Evolutionary conservation across 225 moss, liverwort and hornwort species (phyloP), one percentile per base, ranked within the genome.

Genomic region (Marchantia polymorpha): DNA sequence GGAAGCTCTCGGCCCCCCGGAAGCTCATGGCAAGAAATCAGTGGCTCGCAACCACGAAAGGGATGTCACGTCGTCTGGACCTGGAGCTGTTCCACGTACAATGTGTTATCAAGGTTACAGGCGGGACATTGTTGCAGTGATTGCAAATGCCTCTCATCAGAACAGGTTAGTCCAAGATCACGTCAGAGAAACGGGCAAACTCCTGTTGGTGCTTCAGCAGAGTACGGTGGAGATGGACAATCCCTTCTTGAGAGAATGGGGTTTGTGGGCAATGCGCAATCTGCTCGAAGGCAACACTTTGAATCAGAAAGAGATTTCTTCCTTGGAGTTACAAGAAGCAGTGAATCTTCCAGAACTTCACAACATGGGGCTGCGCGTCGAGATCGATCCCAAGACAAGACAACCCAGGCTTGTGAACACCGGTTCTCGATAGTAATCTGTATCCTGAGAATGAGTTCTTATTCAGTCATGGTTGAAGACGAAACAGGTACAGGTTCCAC

Each of bases 221-320:
- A 93, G 93, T 81, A 83, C 85, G 71, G 88, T 87, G 71, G 99
- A 99, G 69, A 74, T 74, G 58, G 86, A 91, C 54, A 99, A 93
- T 78, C 89, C 95, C 7, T 95, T 90, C 69, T 77, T 99, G 80
- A 89, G 99, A 50, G 95, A 99, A 87, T 99, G 99, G 99, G 91
- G 93, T 22, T 87, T 95, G 50, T 99, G 99, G 99, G 99, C 95
- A 47, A 91, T 95, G 77, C 89, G 92, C 60, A 95, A 93, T 82
- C 79, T 99, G 82, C 76, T 95, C 76, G 91, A 91, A 79, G 95
- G 88, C 25, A 99, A 92, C 19, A 77, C 75, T 22, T 77, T 77
- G 30, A 99, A 92, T 64, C 93, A 93, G 79, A 74, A 66, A 55
- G 93, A 95, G 78, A 65, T 99, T 64, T 84, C 87, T 22, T 89